Base-by-base conservation (phyloP, 345 rosid species). In the Populus alba region DNA sequence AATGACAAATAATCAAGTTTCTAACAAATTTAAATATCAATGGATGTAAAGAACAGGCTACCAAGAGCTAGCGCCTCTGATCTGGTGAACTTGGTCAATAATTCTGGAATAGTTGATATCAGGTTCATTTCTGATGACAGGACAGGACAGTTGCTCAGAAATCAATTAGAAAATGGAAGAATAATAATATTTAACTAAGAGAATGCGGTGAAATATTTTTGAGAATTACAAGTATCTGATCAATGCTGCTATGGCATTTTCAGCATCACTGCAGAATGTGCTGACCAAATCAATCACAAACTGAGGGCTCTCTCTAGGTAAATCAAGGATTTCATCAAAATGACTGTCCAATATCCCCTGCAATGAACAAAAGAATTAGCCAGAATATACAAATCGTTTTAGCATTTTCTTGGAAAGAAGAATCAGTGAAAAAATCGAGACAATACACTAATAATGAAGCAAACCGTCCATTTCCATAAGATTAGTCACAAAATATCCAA, bases 271-370 rank as follows among this genome's bases (percentile, higher is more conserved):
- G 33, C 22, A 27, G 80, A 76, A 83, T 55, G 38, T 33, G 68
- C 7, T n/a, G 57, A 81, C 68, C 71, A 81, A 57, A 38, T 81
- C 66, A 17, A 71, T 17, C 25, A 86, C 47, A 55, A 83, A 75
- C 2, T n/a, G 65, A 20, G 80, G 80, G 51, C 33, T 68, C 8
- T 35, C 68, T 45, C 17, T 41, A 57, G 77, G 75, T 17, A 71
- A 3, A 7, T 10, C 70, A 59, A 66, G 78, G 13, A 74, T 4
- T 15, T 71, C 33, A 13, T 86, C 81, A 37, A 83, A 81, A 7
- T 71, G 9, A 27, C 35, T 18, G 41, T 81, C 85, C 33, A 81
- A 23, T 11, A 83, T 70, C 12, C 84, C 88, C 88, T 86, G 77
- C 68, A 51, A 51, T 8, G 12, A 22, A 62, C 2, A 17, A 61